Percentiles rank a stretch among this genome's conserved stretches.
phyloP scores from a whole-genome alignment of 352 stramenopile species.

The Phytophthora vignae region DNA sequence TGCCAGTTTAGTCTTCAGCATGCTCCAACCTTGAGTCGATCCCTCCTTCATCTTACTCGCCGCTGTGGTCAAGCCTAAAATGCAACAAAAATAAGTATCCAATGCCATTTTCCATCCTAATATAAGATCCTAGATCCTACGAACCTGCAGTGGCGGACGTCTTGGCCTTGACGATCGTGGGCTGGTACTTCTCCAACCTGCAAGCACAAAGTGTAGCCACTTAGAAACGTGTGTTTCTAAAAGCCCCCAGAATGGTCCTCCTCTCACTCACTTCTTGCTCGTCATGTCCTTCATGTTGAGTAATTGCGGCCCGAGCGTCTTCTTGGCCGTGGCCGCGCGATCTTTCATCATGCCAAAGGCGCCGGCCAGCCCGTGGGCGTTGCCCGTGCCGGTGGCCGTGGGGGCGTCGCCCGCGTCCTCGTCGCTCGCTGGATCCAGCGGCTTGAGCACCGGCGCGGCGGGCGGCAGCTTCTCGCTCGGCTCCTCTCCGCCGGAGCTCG shows the following conservation, averaged over 20 bases:
- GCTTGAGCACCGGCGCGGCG: slow-evolving; percentile 22
- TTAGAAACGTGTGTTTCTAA: slow-evolving; percentile 12
- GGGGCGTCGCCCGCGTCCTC: slow-evolving; percentile 33
- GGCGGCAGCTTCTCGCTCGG: slow-evolving; percentile 30
- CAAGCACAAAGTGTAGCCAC: slow-evolving; percentile 13
- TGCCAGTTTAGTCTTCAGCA: slow-evolving; percentile 80
- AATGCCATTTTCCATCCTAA: background rate
- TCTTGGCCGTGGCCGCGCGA: slow-evolving; percentile 59
- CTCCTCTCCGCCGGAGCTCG: slow-evolving; percentile 44
- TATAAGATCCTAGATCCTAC: background rate
- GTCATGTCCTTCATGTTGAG: slow-evolving; percentile 62
- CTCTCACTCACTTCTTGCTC: slow-evolving; percentile 44
- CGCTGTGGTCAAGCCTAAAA: slow-evolving; percentile 25
- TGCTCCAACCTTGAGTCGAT: slow-evolving; percentile 81
- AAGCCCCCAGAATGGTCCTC: slow-evolving; percentile 4
- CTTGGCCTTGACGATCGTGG: slow-evolving; percentile 76
- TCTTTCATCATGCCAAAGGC: slow-evolving; percentile 64
- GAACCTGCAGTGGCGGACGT: slow-evolving; percentile 73
- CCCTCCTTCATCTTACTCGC: slow-evolving; percentile 70
- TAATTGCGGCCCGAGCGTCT: slow-evolving; percentile 62
- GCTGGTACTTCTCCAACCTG: slow-evolving; percentile 79
- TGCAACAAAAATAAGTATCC: background rate
- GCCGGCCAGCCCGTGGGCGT: slow-evolving; percentile 26
- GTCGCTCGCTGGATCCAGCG: slow-evolving; percentile 34
- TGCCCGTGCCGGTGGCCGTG: slow-evolving; percentile 18